phyloP scores from a whole-genome alignment of 208 protist genomes.

The Zelonia costaricensis region DNA sequence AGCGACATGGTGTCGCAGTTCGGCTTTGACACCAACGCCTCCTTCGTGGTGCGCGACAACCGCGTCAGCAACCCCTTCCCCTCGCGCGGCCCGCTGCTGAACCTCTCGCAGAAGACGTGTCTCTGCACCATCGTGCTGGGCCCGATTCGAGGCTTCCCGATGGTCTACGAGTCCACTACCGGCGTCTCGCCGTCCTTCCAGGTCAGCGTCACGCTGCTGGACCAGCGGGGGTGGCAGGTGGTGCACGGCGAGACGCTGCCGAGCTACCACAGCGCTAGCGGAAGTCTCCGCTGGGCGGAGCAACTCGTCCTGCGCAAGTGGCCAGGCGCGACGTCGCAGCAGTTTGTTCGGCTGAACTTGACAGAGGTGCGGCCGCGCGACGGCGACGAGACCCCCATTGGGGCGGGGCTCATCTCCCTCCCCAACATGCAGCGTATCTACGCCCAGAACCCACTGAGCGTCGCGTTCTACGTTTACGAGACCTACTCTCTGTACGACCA shows the following conservation, averaged over 20 bases:
- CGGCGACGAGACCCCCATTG: constrained; percentile 87
- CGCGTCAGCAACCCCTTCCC: constrained; percentile 28
- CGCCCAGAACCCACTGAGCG: constrained; percentile 55
- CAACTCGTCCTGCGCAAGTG: constrained; percentile 84
- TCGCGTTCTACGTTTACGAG: constrained; percentile 92
- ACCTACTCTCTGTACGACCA: constrained; percentile 90
- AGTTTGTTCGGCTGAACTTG: constrained; percentile 89
- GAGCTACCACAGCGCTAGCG: constrained; percentile 86
- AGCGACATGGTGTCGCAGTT: constrained; percentile 33
- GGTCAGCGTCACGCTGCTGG: constrained; percentile 81
- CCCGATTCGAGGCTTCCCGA: constrained; percentile 83
- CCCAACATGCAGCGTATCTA: constrained; percentile 61
- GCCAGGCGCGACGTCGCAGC: constrained; percentile 73
- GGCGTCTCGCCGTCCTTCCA: constrained; percentile 84
- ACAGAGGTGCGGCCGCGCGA: constrained; percentile 82
- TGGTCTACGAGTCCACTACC: constrained; percentile 77
- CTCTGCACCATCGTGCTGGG: constrained; percentile 81
- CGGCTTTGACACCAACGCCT: constrained; percentile 53
- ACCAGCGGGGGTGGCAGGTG: constrained; percentile 86
- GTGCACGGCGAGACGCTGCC: constrained; percentile 79
- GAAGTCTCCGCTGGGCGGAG: constrained; percentile 82
- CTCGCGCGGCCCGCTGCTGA: constrained; percentile 58
- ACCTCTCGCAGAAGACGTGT: constrained; percentile 84
- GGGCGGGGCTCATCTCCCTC: constrained; percentile 82
- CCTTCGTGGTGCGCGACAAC: constrained; percentile 54